Evolutionary conservation across 352 stramenopile genomes (phyloP), one percentile per base, ranked within the genome.

Genomic region (Phytophthora megakarya): DNA sequence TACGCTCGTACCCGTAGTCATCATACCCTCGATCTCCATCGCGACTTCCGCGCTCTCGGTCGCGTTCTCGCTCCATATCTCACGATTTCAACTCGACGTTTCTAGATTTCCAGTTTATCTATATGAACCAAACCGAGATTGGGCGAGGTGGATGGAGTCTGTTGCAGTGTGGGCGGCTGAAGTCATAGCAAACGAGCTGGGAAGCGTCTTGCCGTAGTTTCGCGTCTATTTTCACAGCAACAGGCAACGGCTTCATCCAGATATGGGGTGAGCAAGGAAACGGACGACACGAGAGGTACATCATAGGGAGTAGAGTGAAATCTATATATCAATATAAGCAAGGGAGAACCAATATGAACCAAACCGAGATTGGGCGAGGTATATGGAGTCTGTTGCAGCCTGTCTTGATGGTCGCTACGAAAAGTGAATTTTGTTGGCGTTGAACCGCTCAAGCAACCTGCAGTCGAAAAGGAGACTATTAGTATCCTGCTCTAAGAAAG

Each of bases 371-470:
- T 43, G 42, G 16, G 3, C 25, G n/a, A n/a, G n/a, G n/a, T n/a
- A n/a, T n/a, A n/a, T n/a, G n/a, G n/a, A n/a, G 47, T 37, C 18
- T 42, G 21, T 50, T 43, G 26, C n/a, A 55, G 37, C 25, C 18
- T 53, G 32, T 25, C 19, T 30, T 25, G 28, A 48, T 3, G 22
- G 39, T 9, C 22, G 28, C 43, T 77, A 93, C 7, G 90, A 96
- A 81, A 99, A 99, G 74, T 99, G 96, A 64, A 99, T 97, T 47
- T 97, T 95, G 57, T 89, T 94, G 19, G 89, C 80, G 66, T 99
- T 98, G 76, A 99, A 99, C 49, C 97, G 92, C 44, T 95, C 88
- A 19, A 99, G 81, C 26, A 99, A 59, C 18, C 84, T 94, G 53
- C 21, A 72, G 13, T 44, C 49, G n/a, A 62, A 32, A 67, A 37